Conservation (phyloP, 139 green algal genomes). For the Ostreobium quekettii region DNA sequence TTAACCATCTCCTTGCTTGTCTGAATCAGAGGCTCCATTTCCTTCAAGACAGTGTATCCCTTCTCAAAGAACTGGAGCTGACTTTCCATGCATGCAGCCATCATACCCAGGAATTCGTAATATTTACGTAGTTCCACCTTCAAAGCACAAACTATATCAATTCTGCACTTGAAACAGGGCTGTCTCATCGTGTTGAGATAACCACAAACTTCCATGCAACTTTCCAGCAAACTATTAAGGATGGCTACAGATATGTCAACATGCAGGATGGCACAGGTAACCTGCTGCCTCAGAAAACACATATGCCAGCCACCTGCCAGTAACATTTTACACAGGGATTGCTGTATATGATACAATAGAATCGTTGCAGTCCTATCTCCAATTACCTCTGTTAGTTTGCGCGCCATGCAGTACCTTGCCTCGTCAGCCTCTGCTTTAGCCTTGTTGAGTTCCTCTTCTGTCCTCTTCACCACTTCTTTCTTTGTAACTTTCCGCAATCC, state of each 20-base stretch:
- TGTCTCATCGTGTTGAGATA: too few species aligned
- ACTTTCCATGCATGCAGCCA: constrained; percentile 41
- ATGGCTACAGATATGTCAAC: too few species aligned
- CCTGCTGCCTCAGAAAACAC: too few species aligned
- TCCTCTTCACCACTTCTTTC: constrained; percentile 26
- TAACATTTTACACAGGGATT: too few species aligned
- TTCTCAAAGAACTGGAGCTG: constrained; percentile 56
- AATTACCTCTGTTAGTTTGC: constrained; percentile 41
- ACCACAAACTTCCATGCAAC: too few species aligned
- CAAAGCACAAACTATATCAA: too few species aligned
- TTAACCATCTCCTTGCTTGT: constrained; percentile 25
- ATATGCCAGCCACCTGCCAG: too few species aligned
- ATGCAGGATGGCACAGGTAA: too few species aligned
- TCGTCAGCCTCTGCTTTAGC: constrained; percentile 42
- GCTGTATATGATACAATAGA: too few species aligned
- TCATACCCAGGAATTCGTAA: constrained; percentile 48
- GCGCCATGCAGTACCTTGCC: constrained; percentile 45
- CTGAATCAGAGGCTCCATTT: constrained; percentile 36
- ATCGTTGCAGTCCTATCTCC: too few species aligned
- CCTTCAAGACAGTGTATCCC: constrained; percentile 32
- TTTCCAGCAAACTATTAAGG: too few species aligned
- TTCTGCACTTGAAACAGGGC: too few species aligned
- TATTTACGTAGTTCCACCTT: constrained; percentile 43
- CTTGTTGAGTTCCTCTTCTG: constrained; percentile 23
- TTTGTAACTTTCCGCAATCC: constrained; percentile 38